Base-by-base conservation (phyloP, 148 eudicot species). In the Salicornia ramosissima region DNA sequence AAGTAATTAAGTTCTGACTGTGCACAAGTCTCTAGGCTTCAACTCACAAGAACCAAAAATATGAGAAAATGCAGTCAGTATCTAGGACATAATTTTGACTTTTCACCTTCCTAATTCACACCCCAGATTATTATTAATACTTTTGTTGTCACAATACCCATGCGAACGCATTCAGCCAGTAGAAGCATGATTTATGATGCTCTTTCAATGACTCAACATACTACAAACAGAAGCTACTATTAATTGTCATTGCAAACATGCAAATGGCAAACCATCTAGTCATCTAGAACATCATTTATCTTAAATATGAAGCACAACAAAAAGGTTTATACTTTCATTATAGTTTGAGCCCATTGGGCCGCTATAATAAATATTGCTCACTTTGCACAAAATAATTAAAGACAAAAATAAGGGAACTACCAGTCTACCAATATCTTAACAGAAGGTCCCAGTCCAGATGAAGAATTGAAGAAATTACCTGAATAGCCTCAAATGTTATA, bases 401-500 rank as follows among this genome's bases (percentile, higher is more conserved):
- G 24, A 43, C 21, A 5, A 53, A 5, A 53, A 73, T 18, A 10
- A 24, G n/a, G n/a, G n/a, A n/a, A n/a, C n/a, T n/a, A n/a, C 18
- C 33, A 14, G 4, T 2, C 16, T 6, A 34, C 29, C n/a, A 40
- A 0, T 45, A 40, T 33, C 28, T 45, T 50, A 54, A 16, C 42
- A 60, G 12, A 14, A 69, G 24, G 54, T n/a, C 6, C 21, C 33
- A 11, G 49, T 33, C 49, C 61, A 47, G 26, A 64, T n/a, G 15
- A 59, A 60, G 16, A 69, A 71, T 67, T 31, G 40, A n/a, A n/a
- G n/a, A n/a, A n/a, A n/a, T n/a, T 62, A 86, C 97, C 92, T 91
- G 91, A 77, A 88, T 84, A n/a, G 86, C 97, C 81, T 92, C 96
- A 69, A 85, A 92, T 22, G 93, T 87, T 24, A 80, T 88, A 24